Evolutionary conservation across 768 basidiomycete genomes (phyloP).

Genomic region (Mycena haematopus): DNA sequence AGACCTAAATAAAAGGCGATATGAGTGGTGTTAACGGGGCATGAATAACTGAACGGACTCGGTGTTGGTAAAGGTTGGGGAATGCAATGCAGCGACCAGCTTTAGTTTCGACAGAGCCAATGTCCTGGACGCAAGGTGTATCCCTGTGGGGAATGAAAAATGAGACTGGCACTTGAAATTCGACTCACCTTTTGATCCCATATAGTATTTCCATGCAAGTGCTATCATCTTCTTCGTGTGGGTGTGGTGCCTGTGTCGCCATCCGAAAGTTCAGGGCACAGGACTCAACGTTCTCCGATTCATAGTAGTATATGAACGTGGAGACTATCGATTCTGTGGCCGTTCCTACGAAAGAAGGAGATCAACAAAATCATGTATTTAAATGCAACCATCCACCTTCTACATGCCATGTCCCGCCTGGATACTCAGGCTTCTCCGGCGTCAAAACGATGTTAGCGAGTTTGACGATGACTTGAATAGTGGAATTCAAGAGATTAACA

Average conservation of each 20-base stretch:
- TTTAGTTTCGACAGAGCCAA: conserved; percentile 32
- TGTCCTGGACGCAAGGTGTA: conserved; percentile 22
- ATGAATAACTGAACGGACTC: conserved; percentile 20
- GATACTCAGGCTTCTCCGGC: conserved; percentile 44
- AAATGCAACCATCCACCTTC: conserved; percentile 36
- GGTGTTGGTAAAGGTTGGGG: conserved; percentile 40
- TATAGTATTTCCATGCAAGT: conserved; percentile 17
- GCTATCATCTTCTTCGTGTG: conserved; percentile 30
- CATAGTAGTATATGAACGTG: conserved; percentile 38
- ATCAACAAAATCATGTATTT: background rate
- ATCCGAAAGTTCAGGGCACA: conserved; percentile 39
- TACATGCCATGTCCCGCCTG: conserved; percentile 46
- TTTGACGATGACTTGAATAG: conserved; percentile 48
- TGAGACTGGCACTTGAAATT: background rate
- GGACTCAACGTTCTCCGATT: conserved; percentile 40
- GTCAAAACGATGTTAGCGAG: conserved; percentile 43
- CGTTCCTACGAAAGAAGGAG: conserved; percentile 26
- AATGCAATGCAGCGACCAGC: conserved; percentile 36
- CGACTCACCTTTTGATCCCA: conserved; percentile 13
- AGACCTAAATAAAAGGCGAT: conserved; percentile 1
- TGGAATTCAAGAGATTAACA: conserved; percentile 1
- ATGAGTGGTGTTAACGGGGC: background rate
- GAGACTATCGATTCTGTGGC: conserved; percentile 36
- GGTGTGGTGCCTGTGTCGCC: conserved; percentile 33
- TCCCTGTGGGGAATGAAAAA: conserved; percentile 4